A percentile compares a stretch with the other conserved stretches of the same genome.
Evolutionary conservation across 2,329 filamentous ascomycete species (phyloP).

Genomic region (Sordariomycetes sp.): DNA sequence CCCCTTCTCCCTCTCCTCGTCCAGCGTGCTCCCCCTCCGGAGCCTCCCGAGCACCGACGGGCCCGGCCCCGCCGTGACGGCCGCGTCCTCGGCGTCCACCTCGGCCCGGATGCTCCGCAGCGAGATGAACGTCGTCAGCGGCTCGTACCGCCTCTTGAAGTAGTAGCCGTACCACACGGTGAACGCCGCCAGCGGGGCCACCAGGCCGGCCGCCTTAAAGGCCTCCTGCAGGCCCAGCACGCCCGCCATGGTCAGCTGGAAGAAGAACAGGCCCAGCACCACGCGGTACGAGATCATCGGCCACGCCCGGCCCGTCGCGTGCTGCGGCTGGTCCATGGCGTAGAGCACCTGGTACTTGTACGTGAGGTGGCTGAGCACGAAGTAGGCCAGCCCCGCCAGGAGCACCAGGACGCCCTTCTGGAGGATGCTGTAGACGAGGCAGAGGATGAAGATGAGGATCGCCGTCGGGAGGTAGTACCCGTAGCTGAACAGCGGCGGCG

Average conservation of each 20-base stretch:
- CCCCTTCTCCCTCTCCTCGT: slow-evolving; percentile 62
- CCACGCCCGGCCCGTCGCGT: slow-evolving; percentile 90
- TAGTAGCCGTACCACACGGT: slow-evolving; percentile 88
- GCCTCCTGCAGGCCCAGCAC: slow-evolving; percentile 67
- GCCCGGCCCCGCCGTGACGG: slow-evolving; percentile 20
- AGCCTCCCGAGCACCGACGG: slow-evolving; percentile 27
- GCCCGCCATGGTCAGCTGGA: slow-evolving; percentile 84
- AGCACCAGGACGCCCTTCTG: slow-evolving; percentile 71
- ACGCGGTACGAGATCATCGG: slow-evolving; percentile 92
- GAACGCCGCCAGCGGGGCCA: slow-evolving; percentile 65
- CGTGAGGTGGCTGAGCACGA: slow-evolving; percentile 71
- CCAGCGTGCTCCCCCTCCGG: slow-evolving; percentile 52
- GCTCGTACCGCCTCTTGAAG: slow-evolving; percentile 71
- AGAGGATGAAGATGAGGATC: slow-evolving; percentile 87
- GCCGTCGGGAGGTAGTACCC: slow-evolving; percentile 93
- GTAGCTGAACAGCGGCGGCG: slow-evolving; percentile 85
- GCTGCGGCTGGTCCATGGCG: slow-evolving; percentile 94
- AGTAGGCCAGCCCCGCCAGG: slow-evolving; percentile 74
- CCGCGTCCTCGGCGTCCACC: slow-evolving; percentile 25
- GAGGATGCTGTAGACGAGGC: slow-evolving; percentile 86
- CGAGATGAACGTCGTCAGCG: slow-evolving; percentile 86
- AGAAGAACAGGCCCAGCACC: slow-evolving; percentile 75
- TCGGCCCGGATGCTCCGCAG: slow-evolving; percentile 67
- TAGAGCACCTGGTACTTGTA: slow-evolving; percentile 98
- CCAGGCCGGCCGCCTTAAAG: slow-evolving; percentile 59